phyloP scores from a whole-genome alignment of 768 basidiomycete species.

The Hysterangium stoloniferum region DNA sequence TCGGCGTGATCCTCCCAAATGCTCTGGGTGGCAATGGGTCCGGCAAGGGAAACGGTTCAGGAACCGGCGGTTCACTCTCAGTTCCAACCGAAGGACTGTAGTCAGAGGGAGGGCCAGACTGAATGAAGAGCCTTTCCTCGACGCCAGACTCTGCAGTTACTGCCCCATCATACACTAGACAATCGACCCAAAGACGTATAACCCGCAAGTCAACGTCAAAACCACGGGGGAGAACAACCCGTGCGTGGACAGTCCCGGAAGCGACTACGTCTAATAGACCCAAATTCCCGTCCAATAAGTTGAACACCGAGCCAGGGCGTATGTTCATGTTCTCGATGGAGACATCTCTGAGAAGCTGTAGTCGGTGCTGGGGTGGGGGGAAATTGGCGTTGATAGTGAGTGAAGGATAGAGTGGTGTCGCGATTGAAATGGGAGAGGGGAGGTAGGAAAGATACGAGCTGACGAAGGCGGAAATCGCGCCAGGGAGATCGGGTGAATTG shows the following conservation, averaged over 20 bases:
- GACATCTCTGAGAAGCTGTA: slow-evolving; percentile 60
- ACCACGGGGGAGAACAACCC: slow-evolving; percentile 60
- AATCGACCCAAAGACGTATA: slow-evolving; percentile 61
- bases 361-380: slow-evolving; percentile 57
- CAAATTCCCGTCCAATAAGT: neutral
- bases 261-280: slow-evolving; percentile 40
- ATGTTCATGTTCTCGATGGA: slow-evolving; percentile 73
- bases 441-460: slow-evolving; percentile 53
- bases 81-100: neutral
- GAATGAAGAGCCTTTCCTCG: too few species aligned
- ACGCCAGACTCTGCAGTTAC: slow-evolving; percentile 29
- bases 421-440: slow-evolving; percentile 50
- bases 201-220: slow-evolving; percentile 61
- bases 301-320: slow-evolving; percentile 27
- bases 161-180: slow-evolving; percentile 70
- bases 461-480: slow-evolving; percentile 49
- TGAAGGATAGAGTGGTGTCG: slow-evolving; percentile 45
- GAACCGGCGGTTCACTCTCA: slow-evolving; percentile 16
- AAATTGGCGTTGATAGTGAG: slow-evolving; percentile 44
- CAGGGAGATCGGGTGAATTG: slow-evolving; percentile 1
- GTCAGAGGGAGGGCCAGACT: neutral
- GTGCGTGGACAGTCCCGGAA: slow-evolving; percentile 60
- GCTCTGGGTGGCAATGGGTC: slow-evolving; percentile 63
- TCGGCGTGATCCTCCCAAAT: slow-evolving; percentile 68
- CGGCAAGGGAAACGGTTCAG: slow-evolving; percentile 46